These are phyloP conservation scores for Boletus fagicola DNA, from an alignment of 768 basidiomycete species.

Conservation along the genomic window DNA sequence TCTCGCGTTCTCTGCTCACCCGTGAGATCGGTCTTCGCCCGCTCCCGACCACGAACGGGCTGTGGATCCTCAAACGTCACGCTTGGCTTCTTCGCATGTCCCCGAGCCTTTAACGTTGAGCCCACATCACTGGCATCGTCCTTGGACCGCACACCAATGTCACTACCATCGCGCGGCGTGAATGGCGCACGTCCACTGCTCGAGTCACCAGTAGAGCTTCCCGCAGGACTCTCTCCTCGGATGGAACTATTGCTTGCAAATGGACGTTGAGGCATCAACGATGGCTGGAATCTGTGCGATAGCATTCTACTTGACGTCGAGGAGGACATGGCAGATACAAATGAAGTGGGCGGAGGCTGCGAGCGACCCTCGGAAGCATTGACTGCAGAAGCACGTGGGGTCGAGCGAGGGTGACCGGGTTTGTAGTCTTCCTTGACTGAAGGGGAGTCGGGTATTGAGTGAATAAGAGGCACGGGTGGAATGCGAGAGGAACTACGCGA, in stretches of 20 bases:
- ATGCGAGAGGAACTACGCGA: conserved; percentile 28
- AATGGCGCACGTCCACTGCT: conserved; percentile 73
- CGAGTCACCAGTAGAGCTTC: conserved; percentile 81
- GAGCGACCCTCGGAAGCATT: conserved; percentile 14
- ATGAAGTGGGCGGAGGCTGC: conserved; percentile 9
- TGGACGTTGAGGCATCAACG: conserved; percentile 46
- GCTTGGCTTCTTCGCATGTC: conserved; percentile 55
- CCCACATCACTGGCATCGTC: conserved; percentile 24
- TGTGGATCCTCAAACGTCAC: conserved; percentile 66
- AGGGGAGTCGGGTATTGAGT: conserved; percentile 33
- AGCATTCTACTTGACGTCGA: conserved; percentile 20
- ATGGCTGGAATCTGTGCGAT: conserved; percentile 25
- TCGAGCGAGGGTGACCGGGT: conserved; percentile 10
- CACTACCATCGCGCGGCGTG: conserved; percentile 79
- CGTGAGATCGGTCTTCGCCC: conserved; percentile 30
- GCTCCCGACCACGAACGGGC: conserved; percentile 31
- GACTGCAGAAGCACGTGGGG: conserved; percentile 9
- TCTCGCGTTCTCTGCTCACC: conserved; percentile 63
- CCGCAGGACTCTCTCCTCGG: conserved; percentile 64
- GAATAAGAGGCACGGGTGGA: conserved; percentile 31
- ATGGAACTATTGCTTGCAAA: conserved; percentile 45
- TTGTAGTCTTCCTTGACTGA: conserved; percentile 28
- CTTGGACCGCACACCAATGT: conserved; percentile 35
- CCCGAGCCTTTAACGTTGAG: conserved; percentile 29
- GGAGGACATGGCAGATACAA: conserved; percentile 8